A percentile compares a stretch with the other conserved stretches of the same genome.
These are phyloP conservation scores for Lodderomyces theae DNA, from an alignment of 1,139 yeast genomes.

Conservation along the genomic window DNA sequence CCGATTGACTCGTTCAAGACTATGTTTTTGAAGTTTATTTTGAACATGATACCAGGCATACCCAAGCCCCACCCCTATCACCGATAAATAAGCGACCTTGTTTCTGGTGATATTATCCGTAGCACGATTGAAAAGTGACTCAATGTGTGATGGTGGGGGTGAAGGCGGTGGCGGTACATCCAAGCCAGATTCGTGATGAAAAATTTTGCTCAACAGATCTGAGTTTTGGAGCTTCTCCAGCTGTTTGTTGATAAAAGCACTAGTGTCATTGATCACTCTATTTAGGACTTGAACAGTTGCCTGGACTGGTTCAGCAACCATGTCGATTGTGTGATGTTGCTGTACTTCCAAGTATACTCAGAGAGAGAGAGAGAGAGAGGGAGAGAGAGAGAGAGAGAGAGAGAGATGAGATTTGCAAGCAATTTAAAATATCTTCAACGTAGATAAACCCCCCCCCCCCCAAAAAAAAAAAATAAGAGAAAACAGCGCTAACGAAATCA, in stretches of 20 bases:
- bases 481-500: background rate
- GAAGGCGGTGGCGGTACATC: background rate
- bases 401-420: background rate
- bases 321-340: slow-evolving; percentile 11
- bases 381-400: background rate
- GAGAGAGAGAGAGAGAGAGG: background rate
- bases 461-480: background rate
- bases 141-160: background rate
- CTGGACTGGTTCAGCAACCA: slow-evolving; percentile 50
- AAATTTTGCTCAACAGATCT: slow-evolving; percentile 19
- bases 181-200: slow-evolving; percentile 10
- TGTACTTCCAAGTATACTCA: no score
- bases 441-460: no score
- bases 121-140: slow-evolving; percentile 10
- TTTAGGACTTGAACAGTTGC: slow-evolving; percentile 36
- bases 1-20: slow-evolving; percentile 29
- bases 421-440: background rate
- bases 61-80: slow-evolving; percentile 33
- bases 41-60: slow-evolving; percentile 14
- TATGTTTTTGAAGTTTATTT: background rate
- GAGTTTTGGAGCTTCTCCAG: slow-evolving; percentile 23
- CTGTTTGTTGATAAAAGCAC: slow-evolving; percentile 25
- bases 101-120: slow-evolving; percentile 11
- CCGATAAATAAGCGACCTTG: slow-evolving; percentile 18
- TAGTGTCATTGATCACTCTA: slow-evolving; percentile 23